phyloP scores from a whole-genome alignment of 208 protist genomes.

The Kentomonas sorsogonicus region DNA sequence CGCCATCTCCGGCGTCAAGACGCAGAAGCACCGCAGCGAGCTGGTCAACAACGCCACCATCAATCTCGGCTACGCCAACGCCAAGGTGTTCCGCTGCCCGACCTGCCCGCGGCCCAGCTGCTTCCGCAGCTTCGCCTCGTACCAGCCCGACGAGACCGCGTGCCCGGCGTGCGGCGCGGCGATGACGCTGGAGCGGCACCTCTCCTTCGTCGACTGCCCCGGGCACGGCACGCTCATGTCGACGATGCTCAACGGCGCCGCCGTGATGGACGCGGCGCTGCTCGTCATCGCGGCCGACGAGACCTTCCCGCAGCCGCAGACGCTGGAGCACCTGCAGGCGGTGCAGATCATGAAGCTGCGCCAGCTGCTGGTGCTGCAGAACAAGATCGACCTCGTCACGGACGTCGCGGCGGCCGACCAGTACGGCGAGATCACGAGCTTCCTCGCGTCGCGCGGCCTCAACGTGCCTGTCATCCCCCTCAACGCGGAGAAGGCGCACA shows the following conservation, averaged over 20 bases:
- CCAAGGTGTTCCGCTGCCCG: slow-evolving; percentile 95
- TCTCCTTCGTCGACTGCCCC: slow-evolving; percentile 99
- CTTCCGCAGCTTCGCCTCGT: slow-evolving; percentile 89
- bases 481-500: slow-evolving; percentile 97
- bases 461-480: slow-evolving; percentile 98
- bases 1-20: slow-evolving; percentile 98
- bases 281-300: slow-evolving; percentile 99
- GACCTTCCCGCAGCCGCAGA: slow-evolving; percentile 96
- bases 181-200: slow-evolving; percentile 89
- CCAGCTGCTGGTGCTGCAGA: slow-evolving; percentile 99
- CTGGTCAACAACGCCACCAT: slow-evolving; percentile 99
- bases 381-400: slow-evolving; percentile 99
- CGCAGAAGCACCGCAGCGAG: slow-evolving; percentile 99
- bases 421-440: slow-evolving; percentile 93
- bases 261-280: slow-evolving; percentile 99
- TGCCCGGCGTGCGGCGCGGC: slow-evolving; percentile 60
- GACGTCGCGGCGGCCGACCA: slow-evolving; percentile 93
- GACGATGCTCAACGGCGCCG: slow-evolving; percentile 99
- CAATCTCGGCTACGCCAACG: slow-evolving; percentile 99
- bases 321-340: slow-evolving; percentile 96
- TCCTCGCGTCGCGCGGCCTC: slow-evolving; percentile 90
- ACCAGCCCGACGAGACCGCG: slow-evolving; percentile 83
- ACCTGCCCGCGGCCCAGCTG: slow-evolving; percentile 90
- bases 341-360: slow-evolving; percentile 99
- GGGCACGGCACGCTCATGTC: slow-evolving; percentile 99